Conservation (phyloP, 2,329 filamentous ascomycete species). For the Clarireedia homoeocarpa region DNA sequence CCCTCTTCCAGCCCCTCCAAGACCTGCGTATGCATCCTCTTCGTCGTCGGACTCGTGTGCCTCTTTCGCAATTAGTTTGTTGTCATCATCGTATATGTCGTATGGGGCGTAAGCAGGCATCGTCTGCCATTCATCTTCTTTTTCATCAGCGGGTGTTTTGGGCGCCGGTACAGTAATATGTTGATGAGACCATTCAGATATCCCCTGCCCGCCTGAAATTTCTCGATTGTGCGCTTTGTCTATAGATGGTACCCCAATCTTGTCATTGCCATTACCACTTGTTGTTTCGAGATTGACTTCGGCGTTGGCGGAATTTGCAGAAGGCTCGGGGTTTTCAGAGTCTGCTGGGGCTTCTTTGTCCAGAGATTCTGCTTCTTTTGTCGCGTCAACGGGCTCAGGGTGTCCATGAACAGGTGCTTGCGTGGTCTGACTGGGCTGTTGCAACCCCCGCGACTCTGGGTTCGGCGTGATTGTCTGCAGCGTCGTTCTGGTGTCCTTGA, state of each 20-base stretch:
- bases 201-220: conserved; percentile 12
- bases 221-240: neutral
- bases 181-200: conserved; percentile 89
- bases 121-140: conserved; percentile 75
- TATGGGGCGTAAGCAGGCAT: conserved; percentile 93
- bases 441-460: conserved; percentile 12
- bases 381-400: neutral
- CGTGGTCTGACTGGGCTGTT: conserved; percentile 1
- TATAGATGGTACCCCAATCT: neutral
- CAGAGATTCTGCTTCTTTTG: conserved; percentile 8
- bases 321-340: conserved; percentile 3
- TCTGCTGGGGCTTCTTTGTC: conserved; percentile 5
- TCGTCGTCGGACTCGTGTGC: conserved; percentile 61
- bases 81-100: conserved; percentile 93
- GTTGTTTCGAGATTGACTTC: neutral
- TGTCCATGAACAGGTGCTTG: neutral
- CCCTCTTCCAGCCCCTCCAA: conserved; percentile 87
- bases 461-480: conserved; percentile 21
- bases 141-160: conserved; percentile 40
- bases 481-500: conserved; percentile 32
- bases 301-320: neutral
- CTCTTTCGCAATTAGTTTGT: conserved; percentile 77
- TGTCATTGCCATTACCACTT: neutral
- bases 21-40: conserved; percentile 61
- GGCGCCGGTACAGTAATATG: conserved; percentile 52